Evolutionary conservation across 306 rosid genomes (phyloP).

Genomic region (Quercus alba): DNA sequence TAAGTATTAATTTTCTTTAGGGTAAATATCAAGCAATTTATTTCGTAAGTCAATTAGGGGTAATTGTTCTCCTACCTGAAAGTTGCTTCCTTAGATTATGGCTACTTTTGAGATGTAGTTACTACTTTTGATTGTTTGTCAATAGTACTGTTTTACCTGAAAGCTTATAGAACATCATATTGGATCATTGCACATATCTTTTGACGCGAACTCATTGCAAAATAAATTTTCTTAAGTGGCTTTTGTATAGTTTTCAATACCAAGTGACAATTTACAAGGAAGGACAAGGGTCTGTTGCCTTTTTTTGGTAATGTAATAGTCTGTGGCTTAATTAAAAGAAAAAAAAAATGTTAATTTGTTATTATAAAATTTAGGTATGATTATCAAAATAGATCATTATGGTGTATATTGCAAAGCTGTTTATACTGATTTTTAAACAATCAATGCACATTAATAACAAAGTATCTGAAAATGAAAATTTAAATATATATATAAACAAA

Average conservation of each 20-base stretch:
- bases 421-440: neutral
- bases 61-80: neutral
- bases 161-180: neutral
- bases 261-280: neutral
- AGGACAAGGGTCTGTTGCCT: too few relatives aligned
- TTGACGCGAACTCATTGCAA: neutral
- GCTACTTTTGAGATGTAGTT: neutral
- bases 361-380: too few relatives aligned
- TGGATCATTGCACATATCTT: neutral
- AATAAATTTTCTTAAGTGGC: neutral
- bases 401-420: neutral
- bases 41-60: neutral
- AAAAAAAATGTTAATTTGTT: too few relatives aligned
- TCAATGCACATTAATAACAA: too few relatives aligned
- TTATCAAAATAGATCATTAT: too few relatives aligned
- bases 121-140: neutral
- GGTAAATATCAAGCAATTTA: neutral
- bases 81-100: neutral
- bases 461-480: too few relatives aligned
- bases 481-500: too few relatives aligned
- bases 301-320: too few relatives aligned
- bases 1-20: neutral
- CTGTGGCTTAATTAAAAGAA: too few relatives aligned
- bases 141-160: neutral
- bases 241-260: neutral